Evolutionary conservation across 2,329 filamentous ascomycete species (phyloP), one percentile per base, ranked within the genome.

Genomic region (Apiospora phragmitis): DNA sequence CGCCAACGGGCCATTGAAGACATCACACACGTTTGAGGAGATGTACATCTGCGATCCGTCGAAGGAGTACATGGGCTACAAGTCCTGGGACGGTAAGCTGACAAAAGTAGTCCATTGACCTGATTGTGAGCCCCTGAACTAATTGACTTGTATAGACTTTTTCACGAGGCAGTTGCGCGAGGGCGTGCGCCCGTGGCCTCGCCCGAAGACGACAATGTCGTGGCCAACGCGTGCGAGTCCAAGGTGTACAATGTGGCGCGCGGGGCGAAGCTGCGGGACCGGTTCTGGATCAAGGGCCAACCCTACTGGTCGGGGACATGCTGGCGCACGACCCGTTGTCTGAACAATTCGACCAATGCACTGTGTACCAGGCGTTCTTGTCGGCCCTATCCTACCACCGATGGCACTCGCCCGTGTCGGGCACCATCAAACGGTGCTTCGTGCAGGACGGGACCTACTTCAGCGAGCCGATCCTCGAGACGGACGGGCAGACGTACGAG

Each of bases 331-430:
- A 89, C 71, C 72, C 76, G 66, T 71, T 80, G 0, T 79, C 85
- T 1, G 80, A 83, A 12, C 77, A 85, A 3, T 91, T 90, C 74
- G 82, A 83, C 18, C 85, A 85, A 1, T 87, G 85, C 0, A 90
- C 87, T 0, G 79, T 91, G 7, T 91, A 90, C 76, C 89, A 91
- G 72, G 89, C 88, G 0, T 91, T 89, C 75, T 80, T 91, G 2
- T 87, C 83, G 43, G 86, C 88, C 2, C 75, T 89, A 62, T 88
- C 85, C 71, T 91, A 91, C 77, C 89, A 91, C 77, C 85, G 88
- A 29, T 91, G 89, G 89, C 88, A 91, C 77, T 78, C 85, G 0
- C 89, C 89, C 9, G 85, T 91, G 0, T 82, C 77, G n/a, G 89
- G 89, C 0, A 88, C 77, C 32, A 78, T 91, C 29, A 82, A 85